Percentiles rank a stretch among this genome's conserved stretches.
Conservation (phyloP, 1,284 basidiomycete species). For the Sutorius eximius region DNA sequence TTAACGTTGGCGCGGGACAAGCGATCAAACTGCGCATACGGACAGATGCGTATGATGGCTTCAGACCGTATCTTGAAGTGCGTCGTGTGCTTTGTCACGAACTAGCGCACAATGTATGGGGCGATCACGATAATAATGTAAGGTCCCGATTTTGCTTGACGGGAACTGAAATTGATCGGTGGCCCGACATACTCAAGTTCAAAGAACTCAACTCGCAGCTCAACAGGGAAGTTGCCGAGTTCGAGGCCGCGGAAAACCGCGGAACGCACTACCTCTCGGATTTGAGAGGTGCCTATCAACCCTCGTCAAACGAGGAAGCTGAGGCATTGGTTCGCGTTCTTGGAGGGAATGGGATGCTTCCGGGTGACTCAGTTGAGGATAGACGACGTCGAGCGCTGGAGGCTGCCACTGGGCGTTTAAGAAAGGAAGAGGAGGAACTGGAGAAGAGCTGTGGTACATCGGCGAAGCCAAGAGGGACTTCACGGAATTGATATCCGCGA, state of each 20-base stretch:
- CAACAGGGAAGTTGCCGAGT: slow-evolving; percentile 70
- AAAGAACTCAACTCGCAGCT: slow-evolving; percentile 74
- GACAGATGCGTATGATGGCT: slow-evolving; percentile 71
- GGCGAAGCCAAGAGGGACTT: slow-evolving; percentile 9
- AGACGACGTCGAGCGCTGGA: slow-evolving; percentile 53
- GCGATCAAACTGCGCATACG: slow-evolving; percentile 65
- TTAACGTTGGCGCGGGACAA: slow-evolving; percentile 66
- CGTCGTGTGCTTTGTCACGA: slow-evolving; percentile 75
- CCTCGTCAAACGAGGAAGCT: slow-evolving; percentile 53
- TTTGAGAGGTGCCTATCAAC: slow-evolving; percentile 46
- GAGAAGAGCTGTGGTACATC: slow-evolving; percentile 68
- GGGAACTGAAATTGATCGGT: background rate
- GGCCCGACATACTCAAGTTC: slow-evolving; percentile 45
- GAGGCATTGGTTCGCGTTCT: slow-evolving; percentile 50
- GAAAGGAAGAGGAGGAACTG: slow-evolving; percentile 67
- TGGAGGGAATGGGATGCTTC: slow-evolving; percentile 38
- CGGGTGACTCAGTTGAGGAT: slow-evolving; percentile 53
- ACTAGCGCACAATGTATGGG: slow-evolving; percentile 71
- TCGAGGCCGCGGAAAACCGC: slow-evolving; percentile 52
- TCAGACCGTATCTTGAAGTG: slow-evolving; percentile 63
- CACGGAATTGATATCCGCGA: background rate
- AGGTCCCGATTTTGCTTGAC: slow-evolving; percentile 22
- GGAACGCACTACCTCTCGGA: slow-evolving; percentile 56
- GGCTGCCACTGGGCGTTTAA: slow-evolving; percentile 59
- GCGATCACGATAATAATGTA: slow-evolving; percentile 72